phyloP scores from a whole-genome alignment of 805 yeast genomes.

The Metschnikowia bowlesiae region DNA sequence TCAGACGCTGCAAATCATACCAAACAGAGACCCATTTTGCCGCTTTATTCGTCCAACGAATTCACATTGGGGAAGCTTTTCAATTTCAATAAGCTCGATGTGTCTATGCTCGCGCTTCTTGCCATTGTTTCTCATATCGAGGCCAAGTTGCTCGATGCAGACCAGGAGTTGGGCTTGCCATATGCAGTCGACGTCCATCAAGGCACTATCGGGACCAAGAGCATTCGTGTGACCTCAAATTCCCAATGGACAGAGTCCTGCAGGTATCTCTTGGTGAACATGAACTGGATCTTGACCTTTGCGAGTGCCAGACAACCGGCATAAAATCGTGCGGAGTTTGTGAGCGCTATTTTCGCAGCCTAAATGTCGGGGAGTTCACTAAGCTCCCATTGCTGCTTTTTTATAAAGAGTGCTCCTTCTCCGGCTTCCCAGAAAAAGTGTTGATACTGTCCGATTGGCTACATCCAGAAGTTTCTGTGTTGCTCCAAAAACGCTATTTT shows the following conservation, averaged over 20 bases:
- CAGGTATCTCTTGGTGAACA: conserved; percentile 68
- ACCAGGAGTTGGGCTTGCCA: conserved; percentile 62
- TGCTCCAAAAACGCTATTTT: neutral
- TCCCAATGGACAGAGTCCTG: conserved; percentile 90
- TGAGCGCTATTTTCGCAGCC: neutral
- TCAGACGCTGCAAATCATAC: conserved; percentile 11
- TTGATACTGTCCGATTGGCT: neutral
- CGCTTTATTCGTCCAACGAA: conserved; percentile 66
- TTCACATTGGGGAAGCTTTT: conserved; percentile 66
- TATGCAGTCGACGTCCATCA: conserved; percentile 53
- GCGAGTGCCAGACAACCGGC: conserved; percentile 39
- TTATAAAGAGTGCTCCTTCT: neutral
- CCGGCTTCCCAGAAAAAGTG: neutral
- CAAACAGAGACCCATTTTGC: conserved; percentile 39
- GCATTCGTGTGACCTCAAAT: conserved; percentile 67
- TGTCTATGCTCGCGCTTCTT: conserved; percentile 73
- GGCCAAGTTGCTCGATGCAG: conserved; percentile 38
- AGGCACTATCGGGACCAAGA: conserved; percentile 72
- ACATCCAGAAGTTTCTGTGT: neutral
- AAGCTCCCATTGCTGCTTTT: neutral
- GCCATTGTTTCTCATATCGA: conserved; percentile 57
- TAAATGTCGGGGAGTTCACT: neutral
- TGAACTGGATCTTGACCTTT: conserved; percentile 80
- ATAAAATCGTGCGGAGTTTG: neutral
- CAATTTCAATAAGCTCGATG: conserved; percentile 73